phyloP scores from a whole-genome alignment of 2,329 filamentous ascomycete species.

The Stachybotrys echinatus region DNA sequence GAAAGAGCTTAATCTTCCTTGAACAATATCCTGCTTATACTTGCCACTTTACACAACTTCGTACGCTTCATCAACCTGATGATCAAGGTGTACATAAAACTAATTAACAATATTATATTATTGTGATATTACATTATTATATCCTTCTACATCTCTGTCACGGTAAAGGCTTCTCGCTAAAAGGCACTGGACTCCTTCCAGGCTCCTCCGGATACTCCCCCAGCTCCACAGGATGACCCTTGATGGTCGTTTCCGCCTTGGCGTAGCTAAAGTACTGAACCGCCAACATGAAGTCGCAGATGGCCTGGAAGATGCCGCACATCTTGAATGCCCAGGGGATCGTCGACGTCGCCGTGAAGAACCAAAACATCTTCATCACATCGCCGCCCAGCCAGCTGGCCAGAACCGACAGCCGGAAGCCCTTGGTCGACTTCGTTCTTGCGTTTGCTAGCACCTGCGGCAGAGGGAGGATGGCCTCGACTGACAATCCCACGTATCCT shows the following conservation, averaged over 20 bases:
- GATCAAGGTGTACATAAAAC: no score
- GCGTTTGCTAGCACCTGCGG: conserved; percentile 73
- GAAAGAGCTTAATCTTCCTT: no score
- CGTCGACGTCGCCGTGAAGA: conserved; percentile 64
- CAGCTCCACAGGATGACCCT: conserved; percentile 29
- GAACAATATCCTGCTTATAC: no score
- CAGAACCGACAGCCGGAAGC: conserved; percentile 71
- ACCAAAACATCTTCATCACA: conserved; percentile 83
- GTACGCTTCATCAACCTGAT: no score
- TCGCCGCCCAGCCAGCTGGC: conserved; percentile 76
- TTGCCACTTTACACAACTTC: no score
- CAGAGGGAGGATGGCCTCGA: conserved; percentile 77
- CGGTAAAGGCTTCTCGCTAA: no score
- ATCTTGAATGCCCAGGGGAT: conserved; percentile 78
- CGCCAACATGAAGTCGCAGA: conserved; percentile 69
- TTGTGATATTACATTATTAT: no score
- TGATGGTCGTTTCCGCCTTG: conserved; percentile 35
- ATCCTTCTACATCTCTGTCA: no score
- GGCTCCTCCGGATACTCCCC: no score
- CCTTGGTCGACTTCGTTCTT: conserved; percentile 64
- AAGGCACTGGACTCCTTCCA: no score
- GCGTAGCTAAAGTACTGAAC: conserved; percentile 71
- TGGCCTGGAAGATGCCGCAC: conserved; percentile 75
- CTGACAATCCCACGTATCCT: conserved; percentile 69
- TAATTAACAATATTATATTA: no score